Base-by-base conservation (phyloP, 805 yeast genomes). In the Hanseniaspora valbyensis region DNA sequence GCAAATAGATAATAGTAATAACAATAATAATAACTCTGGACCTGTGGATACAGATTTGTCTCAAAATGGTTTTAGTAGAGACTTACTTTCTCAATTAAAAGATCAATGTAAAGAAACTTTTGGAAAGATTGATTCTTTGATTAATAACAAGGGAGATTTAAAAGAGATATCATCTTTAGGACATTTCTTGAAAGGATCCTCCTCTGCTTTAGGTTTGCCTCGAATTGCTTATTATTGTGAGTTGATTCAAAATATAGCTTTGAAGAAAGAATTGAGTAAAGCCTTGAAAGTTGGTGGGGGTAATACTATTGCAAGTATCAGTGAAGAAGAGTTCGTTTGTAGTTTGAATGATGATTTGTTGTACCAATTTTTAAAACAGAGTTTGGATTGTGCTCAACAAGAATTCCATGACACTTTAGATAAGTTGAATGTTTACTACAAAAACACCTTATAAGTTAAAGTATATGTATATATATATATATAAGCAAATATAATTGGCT, bases 141-240 rank as follows among this genome's bases (percentile, higher is more conserved):
- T 21, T 14, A 36, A 34, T 34, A 44, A 38, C 12, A 48, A 21
- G 55, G 54, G 25, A 65, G 69, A 57, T 19, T 70, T 88, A 53
- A 73, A 69, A 36, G 72, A 78, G 54, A 68, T 92, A 51, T 81
- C 89, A 19, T 72, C 79, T 13, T 68, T 83, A 58, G 98, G 98
- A 13, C 98, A 92, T 64, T 92, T 86, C 61, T 71, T 92, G 52
- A 92, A 92, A 63, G 98, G 98, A 42, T 82, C 95, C 12, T 94
- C 96, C 1, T 95, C 96, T 2, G 90, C 96, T 0, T 69, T 92
- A 53, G 98, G 98, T 2, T 72, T 92, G 52, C 77, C 76, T 41
- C 78, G 80, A 54, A 84, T 92, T 44, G 88, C 88, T 52, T 76
- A 78, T 60, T 83, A 88, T 58, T 92, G 98, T 67, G 98, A 89